Conservation (phyloP, 192 early-diverging fungal genomes). For the Linnemannia exigua region DNA sequence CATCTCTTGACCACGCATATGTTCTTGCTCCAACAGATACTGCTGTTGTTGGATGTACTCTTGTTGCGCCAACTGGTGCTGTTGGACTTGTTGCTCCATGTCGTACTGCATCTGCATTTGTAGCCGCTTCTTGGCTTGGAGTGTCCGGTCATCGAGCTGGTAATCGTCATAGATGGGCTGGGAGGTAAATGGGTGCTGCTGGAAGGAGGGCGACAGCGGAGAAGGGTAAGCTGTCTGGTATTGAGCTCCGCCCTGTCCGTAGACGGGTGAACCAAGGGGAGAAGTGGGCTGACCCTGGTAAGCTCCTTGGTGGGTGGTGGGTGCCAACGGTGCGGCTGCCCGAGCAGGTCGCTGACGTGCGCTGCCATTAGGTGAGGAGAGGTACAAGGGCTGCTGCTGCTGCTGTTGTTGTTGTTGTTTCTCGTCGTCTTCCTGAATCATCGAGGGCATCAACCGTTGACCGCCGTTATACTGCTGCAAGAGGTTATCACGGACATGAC, state of each 20-base stretch:
- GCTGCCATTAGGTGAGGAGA: background rate
- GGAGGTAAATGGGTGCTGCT: conserved; percentile 11
- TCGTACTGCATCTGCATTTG: conserved; percentile 2
- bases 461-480: conserved; percentile 18
- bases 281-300: background rate
- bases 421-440: conserved; percentile 18
- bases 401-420: background rate
- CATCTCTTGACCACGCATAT: conserved; percentile 18
- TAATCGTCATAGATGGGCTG: background rate
- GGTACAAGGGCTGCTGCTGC: background rate
- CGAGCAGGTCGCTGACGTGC: background rate
- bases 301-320: background rate
- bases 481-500: background rate
- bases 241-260: background rate
- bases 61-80: conserved; percentile 8
- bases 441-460: background rate
- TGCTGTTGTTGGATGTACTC: conserved; percentile 24
- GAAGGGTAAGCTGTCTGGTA: conserved; percentile 15
- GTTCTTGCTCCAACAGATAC: conserved; percentile 4
- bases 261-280: background rate
- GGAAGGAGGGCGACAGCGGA: conserved; percentile 18
- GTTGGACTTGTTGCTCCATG: conserved; percentile 5
- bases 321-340: background rate
- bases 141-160: background rate
- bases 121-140: background rate